Conservation (phyloP, 2,329 filamentous ascomycete genomes). For the Tolypocladium sp. region DNA sequence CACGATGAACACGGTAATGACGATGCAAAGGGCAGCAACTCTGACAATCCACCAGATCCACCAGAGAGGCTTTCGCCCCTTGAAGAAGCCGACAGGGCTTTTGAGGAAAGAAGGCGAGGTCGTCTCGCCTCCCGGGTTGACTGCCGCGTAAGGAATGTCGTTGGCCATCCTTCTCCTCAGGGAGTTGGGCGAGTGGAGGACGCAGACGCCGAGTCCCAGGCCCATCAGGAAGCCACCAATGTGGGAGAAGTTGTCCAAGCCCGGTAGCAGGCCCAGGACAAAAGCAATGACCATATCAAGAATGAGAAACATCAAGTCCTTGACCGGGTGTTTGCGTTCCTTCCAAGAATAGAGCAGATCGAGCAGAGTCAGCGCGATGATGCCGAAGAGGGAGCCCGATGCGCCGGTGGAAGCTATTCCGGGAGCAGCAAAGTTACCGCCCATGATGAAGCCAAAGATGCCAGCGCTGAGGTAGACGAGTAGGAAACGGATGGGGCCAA, state of each 20-base stretch:
- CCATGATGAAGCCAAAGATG: slow-evolving; percentile 92
- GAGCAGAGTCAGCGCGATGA: slow-evolving; percentile 79
- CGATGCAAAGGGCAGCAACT: slow-evolving; percentile 66
- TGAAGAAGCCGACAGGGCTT: slow-evolving; percentile 72
- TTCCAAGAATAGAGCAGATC: slow-evolving; percentile 92
- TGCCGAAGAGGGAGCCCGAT: slow-evolving; percentile 83
- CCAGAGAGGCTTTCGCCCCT: slow-evolving; percentile 86
- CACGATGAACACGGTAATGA: slow-evolving; percentile 77
- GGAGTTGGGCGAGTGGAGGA: slow-evolving; percentile 79
- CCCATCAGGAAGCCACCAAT: slow-evolving; percentile 96
- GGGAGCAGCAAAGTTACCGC: slow-evolving; percentile 82
- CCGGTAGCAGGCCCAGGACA: slow-evolving; percentile 82
- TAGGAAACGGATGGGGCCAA: slow-evolving; percentile 80
- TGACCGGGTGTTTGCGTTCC: slow-evolving; percentile 64
- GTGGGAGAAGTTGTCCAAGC: slow-evolving; percentile 93
- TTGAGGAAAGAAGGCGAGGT: slow-evolving; percentile 47
- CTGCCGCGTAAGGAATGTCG: slow-evolving; percentile 62
- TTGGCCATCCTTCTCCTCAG: slow-evolving; percentile 66
- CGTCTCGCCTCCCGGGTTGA: slow-evolving; percentile 41
- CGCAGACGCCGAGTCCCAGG: slow-evolving; percentile 72
- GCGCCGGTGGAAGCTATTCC: slow-evolving; percentile 79
- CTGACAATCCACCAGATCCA: slow-evolving; percentile 96
- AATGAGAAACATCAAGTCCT: slow-evolving; percentile 80
- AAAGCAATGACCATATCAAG: slow-evolving; percentile 85
- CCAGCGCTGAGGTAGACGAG: slow-evolving; percentile 85